phyloP scores from a whole-genome alignment of 2,329 filamentous ascomycete species.

The Colletotrichum cereale region DNA sequence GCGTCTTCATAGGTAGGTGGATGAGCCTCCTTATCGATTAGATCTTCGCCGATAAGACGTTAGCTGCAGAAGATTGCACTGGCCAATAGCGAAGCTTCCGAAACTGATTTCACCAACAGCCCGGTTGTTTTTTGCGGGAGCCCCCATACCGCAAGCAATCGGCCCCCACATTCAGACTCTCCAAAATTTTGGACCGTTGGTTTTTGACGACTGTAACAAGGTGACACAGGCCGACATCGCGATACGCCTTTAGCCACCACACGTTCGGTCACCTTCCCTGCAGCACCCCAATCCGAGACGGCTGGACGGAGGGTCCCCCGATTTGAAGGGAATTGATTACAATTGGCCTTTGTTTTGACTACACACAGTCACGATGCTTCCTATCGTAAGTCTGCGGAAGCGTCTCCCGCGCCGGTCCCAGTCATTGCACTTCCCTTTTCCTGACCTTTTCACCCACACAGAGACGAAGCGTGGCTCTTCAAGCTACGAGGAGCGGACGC shows the following conservation, averaged over 20 bases:
- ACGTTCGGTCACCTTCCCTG: neutral
- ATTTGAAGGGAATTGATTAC: neutral
- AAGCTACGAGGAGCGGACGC: constrained; percentile 49
- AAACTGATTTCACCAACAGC: constrained; percentile 18
- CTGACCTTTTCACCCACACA: constrained; percentile 23
- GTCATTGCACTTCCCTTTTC: neutral
- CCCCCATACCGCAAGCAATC: constrained; percentile 25
- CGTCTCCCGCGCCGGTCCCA: neutral
- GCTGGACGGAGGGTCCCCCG: constrained; percentile 1
- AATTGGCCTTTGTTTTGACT: constrained; percentile 17
- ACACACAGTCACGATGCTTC: constrained; percentile 24
- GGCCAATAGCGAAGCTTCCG: constrained; percentile 20
- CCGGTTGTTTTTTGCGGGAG: constrained; percentile 18
- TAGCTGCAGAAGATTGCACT: neutral
- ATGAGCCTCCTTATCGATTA: constrained; percentile 12
- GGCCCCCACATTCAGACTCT: constrained; percentile 20
- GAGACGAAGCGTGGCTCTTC: constrained; percentile 48
- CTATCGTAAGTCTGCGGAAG: constrained; percentile 27
- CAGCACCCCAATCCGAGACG: neutral
- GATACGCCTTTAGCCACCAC: constrained; percentile 8
- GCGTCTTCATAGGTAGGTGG: no score
- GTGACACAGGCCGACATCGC: constrained; percentile 29
- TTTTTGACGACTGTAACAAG: neutral
- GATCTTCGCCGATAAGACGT: neutral
- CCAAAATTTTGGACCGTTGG: constrained; percentile 28